Evolutionary conservation across 495 filamentous ascomycete species (phyloP).

Genomic region (Penicillium maclennaniae): DNA sequence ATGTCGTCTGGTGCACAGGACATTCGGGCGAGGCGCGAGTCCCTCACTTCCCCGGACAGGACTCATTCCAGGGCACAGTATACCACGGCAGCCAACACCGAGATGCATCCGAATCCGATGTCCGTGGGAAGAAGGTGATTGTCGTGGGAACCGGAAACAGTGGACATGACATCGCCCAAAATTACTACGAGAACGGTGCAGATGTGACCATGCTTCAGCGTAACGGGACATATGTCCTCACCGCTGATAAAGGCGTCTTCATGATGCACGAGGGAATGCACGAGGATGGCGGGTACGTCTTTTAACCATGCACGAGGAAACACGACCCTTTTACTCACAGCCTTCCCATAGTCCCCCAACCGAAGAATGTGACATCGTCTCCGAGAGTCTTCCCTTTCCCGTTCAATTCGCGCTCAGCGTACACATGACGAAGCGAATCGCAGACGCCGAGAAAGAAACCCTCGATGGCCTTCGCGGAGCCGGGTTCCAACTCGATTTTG

Average conservation of each 20-base stretch:
- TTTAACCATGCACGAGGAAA: background rate
- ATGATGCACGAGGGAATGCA: constrained; percentile 57
- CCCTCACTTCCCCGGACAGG: constrained; percentile 43
- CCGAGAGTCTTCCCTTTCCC: constrained; percentile 54
- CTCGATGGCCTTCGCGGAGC: constrained; percentile 59
- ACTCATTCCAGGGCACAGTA: constrained; percentile 43
- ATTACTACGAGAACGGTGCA: constrained; percentile 71
- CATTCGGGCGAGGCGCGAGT: constrained; percentile 48
- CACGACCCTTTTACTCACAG: constrained; percentile 1
- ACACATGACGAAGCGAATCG: constrained; percentile 46
- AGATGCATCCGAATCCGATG: constrained; percentile 33
- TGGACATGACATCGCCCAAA: constrained; percentile 79
- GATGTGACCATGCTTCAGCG: constrained; percentile 79
- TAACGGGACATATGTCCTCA: constrained; percentile 69
- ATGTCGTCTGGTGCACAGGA: constrained; percentile 49
- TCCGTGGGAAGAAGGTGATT: constrained; percentile 63
- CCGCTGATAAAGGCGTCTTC: constrained; percentile 53
- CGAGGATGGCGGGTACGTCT: constrained; percentile 50
- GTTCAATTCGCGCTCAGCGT: constrained; percentile 54
- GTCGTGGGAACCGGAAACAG: constrained; percentile 81
- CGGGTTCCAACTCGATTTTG: constrained; percentile 66
- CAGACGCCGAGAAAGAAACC: constrained; percentile 47
- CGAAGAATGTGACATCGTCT: constrained; percentile 61
- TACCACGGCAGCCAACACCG: constrained; percentile 44
- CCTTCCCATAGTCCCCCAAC: constrained; percentile 30